These are phyloP conservation scores for Venturia oleaginea DNA, from an alignment of 2,329 filamentous ascomycete species.

Conservation along the genomic window DNA sequence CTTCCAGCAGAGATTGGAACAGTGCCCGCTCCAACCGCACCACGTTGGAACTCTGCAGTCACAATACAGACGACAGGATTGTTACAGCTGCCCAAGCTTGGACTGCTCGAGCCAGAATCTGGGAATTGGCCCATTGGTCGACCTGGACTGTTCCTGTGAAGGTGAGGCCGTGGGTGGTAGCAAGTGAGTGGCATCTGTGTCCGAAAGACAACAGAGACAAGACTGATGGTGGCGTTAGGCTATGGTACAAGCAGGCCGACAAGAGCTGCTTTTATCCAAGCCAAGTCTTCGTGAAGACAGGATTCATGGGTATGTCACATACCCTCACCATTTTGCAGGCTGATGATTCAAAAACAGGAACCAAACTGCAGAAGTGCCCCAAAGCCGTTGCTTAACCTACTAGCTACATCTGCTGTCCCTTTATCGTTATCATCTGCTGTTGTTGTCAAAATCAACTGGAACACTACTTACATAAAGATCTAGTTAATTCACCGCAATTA, in stretches of 20 bases:
- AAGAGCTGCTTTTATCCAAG: constrained; percentile 2
- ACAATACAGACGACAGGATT: constrained; percentile 2
- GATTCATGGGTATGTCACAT: background rate
- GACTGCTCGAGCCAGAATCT: background rate
- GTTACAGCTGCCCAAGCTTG: background rate
- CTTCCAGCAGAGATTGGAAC: background rate
- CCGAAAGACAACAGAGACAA: background rate
- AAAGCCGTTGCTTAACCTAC: background rate
- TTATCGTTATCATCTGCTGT: background rate
- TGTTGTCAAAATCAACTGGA: background rate
- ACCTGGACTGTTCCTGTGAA: background rate
- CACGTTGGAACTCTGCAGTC: background rate
- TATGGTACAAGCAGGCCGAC: constrained; percentile 4
- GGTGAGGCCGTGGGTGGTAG: background rate
- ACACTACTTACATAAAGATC: background rate
- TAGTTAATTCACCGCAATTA: background rate
- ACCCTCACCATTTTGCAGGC: background rate
- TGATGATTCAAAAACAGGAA: background rate
- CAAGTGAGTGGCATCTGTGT: background rate
- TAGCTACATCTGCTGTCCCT: no score
- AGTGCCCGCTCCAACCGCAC: background rate
- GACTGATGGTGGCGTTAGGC: background rate
- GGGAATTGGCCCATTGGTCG: background rate
- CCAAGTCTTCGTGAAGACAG: background rate
- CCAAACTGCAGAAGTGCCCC: background rate